Evolutionary conservation across 331 rosid genomes (phyloP).

Genomic region (Cydonia oblonga): DNA sequence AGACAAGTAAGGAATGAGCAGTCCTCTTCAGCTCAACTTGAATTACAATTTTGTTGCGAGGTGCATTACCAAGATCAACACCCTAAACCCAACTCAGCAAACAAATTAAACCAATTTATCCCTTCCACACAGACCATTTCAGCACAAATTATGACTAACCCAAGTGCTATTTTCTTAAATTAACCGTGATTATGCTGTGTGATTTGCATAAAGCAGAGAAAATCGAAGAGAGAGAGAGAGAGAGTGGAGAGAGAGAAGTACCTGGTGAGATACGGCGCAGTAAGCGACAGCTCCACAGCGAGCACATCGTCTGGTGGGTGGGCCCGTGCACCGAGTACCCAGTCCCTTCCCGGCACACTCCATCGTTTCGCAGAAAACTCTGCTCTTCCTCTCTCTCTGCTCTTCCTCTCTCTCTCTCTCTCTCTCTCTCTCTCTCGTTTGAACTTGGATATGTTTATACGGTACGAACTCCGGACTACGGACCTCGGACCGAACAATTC

Average conservation of each 20-base stretch:
- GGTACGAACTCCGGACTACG: not conserved
- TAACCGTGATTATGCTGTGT: not conserved
- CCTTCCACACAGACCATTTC: not conserved
- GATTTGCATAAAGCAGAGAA: not conserved
- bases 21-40: not conserved
- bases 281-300: constrained; percentile 83
- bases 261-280: constrained; percentile 84
- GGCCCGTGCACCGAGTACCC: constrained; percentile 52
- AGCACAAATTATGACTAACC: not conserved
- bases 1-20: too few species aligned
- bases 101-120: not conserved
- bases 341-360: constrained; percentile 81
- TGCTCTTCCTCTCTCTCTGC: not conserved
- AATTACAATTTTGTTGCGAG: not conserved
- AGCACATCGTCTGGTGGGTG: constrained; percentile 47
- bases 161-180: not conserved
- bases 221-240: not conserved
- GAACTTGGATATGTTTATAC: not conserved
- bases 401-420: not conserved
- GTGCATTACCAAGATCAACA: not conserved
- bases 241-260: not conserved
- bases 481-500: not conserved
- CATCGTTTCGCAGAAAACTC: constrained; percentile 21
- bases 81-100: not conserved
- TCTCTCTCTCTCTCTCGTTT: not conserved